These are phyloP conservation scores for Metarhizium humberi DNA, from an alignment of 2,329 filamentous ascomycete species.

Conservation along the genomic window DNA sequence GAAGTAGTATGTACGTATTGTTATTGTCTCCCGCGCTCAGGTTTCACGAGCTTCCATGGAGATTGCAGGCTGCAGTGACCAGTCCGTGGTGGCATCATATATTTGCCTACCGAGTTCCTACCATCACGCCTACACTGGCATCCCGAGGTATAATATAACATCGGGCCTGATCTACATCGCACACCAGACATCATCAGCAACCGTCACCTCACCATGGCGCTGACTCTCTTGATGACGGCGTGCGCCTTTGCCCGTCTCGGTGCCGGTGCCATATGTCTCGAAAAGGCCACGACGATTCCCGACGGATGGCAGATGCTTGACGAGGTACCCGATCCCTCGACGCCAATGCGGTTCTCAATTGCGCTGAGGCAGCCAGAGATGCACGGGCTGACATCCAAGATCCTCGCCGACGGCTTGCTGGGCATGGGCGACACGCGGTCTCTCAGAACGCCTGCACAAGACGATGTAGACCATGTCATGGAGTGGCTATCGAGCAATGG, in stretches of 20 bases:
- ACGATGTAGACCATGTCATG: conserved; percentile 26
- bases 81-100: too few species aligned
- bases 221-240: conserved; percentile 7
- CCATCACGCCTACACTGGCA: too few species aligned
- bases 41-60: too few species aligned
- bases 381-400: conserved; percentile 14
- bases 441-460: conserved; percentile 24
- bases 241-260: conserved; percentile 16
- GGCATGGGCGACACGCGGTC: conserved; percentile 24
- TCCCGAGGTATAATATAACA: too few species aligned
- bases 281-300: conserved; percentile 18
- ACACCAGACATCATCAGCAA: not conserved
- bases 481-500: conserved; percentile 32
- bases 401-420: conserved; percentile 20
- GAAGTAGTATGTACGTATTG: too few species aligned
- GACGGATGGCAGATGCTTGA: conserved; percentile 20
- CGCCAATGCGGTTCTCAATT: conserved; percentile 20
- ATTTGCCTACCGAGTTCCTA: too few species aligned
- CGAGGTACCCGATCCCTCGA: conserved; percentile 13
- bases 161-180: too few species aligned
- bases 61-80: too few species aligned
- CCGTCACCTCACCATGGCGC: conserved; percentile 7
- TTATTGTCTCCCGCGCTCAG: too few species aligned
- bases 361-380: conserved; percentile 23
- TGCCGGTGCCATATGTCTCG: conserved; percentile 14